These are phyloP conservation scores for Fusarium anthophilum DNA, from an alignment of 2,329 filamentous ascomycete genomes.

Conservation along the genomic window DNA sequence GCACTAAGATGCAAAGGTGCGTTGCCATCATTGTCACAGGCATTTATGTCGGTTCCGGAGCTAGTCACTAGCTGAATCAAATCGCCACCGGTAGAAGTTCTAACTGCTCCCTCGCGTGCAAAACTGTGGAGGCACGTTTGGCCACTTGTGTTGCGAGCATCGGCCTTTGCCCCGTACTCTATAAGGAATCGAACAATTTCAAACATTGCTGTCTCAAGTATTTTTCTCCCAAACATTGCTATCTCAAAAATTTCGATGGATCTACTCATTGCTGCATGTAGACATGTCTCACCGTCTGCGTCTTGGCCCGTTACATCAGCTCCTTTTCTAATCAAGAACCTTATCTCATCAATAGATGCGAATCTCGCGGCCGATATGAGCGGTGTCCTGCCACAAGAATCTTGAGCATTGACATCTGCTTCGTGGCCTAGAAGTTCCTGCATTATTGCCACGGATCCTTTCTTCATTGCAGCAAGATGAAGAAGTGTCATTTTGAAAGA, in stretches of 20 bases:
- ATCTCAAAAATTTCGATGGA: too few relatives aligned
- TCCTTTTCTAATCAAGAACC: background rate
- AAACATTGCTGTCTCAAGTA: too few relatives aligned
- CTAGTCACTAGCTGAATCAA: accelerated
- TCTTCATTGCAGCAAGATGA: accelerated
- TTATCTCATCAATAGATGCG: accelerated
- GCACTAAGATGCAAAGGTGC: background rate
- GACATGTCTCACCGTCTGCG: accelerated
- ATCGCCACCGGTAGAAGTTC: too few relatives aligned
- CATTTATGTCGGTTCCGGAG: accelerated
- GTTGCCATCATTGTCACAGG: accelerated
- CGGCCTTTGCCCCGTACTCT: accelerated
- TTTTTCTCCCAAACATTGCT: too few relatives aligned
- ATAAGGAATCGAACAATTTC: accelerated
- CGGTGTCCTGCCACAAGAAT: accelerated
- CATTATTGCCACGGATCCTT: accelerated
- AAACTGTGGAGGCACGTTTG: background rate
- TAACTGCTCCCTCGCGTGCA: too few relatives aligned
- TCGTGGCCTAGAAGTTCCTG: accelerated
- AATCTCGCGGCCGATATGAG: accelerated
- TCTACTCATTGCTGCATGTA: background rate
- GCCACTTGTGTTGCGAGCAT: accelerated
- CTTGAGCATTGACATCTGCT: background rate
- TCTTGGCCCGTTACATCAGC: background rate
- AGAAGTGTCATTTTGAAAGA: too few relatives aligned